A percentile compares a stretch with the other conserved stretches of the same genome.
Evolutionary conservation across 257 asterid species (phyloP).

Genomic region (Coffea eugenioides): DNA sequence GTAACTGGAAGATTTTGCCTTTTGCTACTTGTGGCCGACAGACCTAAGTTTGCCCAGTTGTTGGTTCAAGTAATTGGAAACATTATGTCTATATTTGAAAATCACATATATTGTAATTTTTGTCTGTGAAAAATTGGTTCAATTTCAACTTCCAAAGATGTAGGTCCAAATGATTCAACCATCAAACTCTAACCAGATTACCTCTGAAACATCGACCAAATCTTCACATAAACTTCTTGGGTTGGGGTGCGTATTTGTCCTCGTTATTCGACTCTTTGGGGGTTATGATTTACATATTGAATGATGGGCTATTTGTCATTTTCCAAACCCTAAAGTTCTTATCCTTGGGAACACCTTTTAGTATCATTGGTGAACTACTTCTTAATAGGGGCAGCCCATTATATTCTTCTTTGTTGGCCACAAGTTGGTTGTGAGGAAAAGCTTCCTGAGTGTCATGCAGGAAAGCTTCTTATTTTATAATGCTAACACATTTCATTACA

Average conservation of each 20-base stretch:
- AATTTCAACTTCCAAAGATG: background rate
- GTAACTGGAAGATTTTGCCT: background rate
- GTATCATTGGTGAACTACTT: background rate
- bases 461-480: background rate
- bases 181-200: background rate
- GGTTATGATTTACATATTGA: background rate
- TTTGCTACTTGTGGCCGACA: background rate
- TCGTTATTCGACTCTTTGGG: background rate
- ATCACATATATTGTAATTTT: too few relatives aligned
- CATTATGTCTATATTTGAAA: background rate
- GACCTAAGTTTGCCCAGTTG: background rate
- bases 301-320: background rate
- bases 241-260: background rate
- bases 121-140: background rate
- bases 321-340: too few relatives aligned
- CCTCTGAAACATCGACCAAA: background rate
- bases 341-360: background rate
- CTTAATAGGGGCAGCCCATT: background rate
- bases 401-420: background rate
- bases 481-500: background rate
- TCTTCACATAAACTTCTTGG: background rate
- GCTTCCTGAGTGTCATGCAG: background rate
- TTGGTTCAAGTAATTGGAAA: background rate
- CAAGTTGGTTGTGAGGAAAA: background rate
- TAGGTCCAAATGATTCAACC: background rate